phyloP scores from a whole-genome alignment of 2,329 filamentous ascomycete genomes.

The Neoascochyta sp. region DNA sequence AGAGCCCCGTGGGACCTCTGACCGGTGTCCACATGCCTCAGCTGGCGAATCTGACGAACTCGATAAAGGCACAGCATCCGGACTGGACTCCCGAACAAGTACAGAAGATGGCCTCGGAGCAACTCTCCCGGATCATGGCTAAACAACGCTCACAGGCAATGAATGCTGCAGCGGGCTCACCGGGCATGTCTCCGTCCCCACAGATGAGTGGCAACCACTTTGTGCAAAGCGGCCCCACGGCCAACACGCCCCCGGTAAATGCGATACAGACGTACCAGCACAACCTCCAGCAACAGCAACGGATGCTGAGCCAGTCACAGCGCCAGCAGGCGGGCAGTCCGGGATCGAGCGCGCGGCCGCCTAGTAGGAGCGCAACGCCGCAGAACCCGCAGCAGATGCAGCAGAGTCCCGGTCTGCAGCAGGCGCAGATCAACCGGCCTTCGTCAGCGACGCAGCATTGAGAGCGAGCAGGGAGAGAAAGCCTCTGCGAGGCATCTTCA shows the following conservation, averaged over 20 bases:
- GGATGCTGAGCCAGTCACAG: slow-evolving; percentile 35
- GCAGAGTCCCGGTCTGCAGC: slow-evolving; percentile 33
- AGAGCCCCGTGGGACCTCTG: slow-evolving; percentile 25
- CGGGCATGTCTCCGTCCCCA: slow-evolving; percentile 29
- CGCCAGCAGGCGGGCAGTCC: slow-evolving; percentile 30
- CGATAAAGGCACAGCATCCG: slow-evolving; percentile 34
- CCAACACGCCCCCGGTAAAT: slow-evolving; percentile 30
- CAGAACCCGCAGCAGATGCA: slow-evolving; percentile 35
- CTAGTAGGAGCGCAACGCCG: slow-evolving; percentile 39
- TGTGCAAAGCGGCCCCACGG: slow-evolving; percentile 29
- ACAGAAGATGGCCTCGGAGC: slow-evolving; percentile 33
- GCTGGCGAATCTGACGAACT: slow-evolving; percentile 31
- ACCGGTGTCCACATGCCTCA: slow-evolving; percentile 36
- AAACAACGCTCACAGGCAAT: slow-evolving; percentile 37
- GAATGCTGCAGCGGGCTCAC: slow-evolving; percentile 35
- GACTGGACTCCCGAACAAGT: slow-evolving; percentile 36
- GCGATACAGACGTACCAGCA: slow-evolving; percentile 37
- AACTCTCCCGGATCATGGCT: slow-evolving; percentile 30
- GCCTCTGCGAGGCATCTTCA: slow-evolving; percentile 18
- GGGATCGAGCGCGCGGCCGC: slow-evolving; percentile 27
- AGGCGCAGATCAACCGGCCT: slow-evolving; percentile 24
- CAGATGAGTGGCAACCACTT: slow-evolving; percentile 37
- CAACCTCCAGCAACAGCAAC: slow-evolving; percentile 38
- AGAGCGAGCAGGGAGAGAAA: slow-evolving; percentile 5
- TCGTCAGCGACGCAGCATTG: slow-evolving; percentile 2